phyloP scores from a whole-genome alignment of 164 flowering plant genomes.

The Litsea cubeba region DNA sequence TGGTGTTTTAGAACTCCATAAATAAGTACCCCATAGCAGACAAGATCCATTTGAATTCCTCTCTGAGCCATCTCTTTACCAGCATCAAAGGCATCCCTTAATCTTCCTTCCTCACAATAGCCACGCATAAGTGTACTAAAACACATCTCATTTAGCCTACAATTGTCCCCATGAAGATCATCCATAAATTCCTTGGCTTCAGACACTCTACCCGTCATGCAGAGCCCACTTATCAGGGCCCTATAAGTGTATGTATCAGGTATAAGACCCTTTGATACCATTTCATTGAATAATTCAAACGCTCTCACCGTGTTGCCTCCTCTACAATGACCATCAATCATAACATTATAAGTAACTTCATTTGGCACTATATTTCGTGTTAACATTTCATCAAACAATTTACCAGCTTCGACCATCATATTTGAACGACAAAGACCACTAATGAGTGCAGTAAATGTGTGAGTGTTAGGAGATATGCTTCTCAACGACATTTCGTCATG shows the following conservation, averaged over 20 bases:
- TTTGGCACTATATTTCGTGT: constrained; percentile 45
- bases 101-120: constrained; percentile 71
- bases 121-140: constrained; percentile 68
- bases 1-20: constrained; percentile 44
- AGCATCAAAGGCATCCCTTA: constrained; percentile 52
- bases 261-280: constrained; percentile 57
- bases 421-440: constrained; percentile 60
- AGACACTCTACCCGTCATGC: constrained; percentile 54
- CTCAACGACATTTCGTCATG: constrained; percentile 68
- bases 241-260: constrained; percentile 86
- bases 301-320: constrained; percentile 60
- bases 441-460: constrained; percentile 73
- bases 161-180: constrained; percentile 45
- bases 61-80: constrained; percentile 57
- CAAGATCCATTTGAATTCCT: constrained; percentile 65
- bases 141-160: constrained; percentile 68
- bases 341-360: constrained; percentile 81
- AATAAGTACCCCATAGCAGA: constrained; percentile 71
- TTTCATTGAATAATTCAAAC: constrained; percentile 67
- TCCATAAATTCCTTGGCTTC: constrained; percentile 76
- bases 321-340: constrained; percentile 80
- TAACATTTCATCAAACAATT: constrained; percentile 56
- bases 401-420: constrained; percentile 61
- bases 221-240: constrained; percentile 74
- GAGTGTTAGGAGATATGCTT: constrained; percentile 63